Percentiles rank a stretch among this genome's conserved stretches.
These are phyloP conservation scores for Puccinia novopanici DNA, from an alignment of 1,284 basidiomycete genomes.

Conservation along the genomic window DNA sequence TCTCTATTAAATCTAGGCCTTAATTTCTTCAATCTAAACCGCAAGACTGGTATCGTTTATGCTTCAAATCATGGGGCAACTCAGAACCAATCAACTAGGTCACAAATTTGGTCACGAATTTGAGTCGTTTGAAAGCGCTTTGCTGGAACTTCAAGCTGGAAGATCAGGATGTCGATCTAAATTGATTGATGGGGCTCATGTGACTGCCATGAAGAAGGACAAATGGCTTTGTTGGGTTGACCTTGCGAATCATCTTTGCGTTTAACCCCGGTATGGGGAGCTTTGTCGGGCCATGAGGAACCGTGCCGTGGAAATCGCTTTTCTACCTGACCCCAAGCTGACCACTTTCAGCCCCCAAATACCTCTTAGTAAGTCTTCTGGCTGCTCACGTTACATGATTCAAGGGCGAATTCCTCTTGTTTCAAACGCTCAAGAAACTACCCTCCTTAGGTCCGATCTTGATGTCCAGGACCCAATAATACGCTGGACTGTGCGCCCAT, in stretches of 20 bases:
- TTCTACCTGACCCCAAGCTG: conserved; percentile 46
- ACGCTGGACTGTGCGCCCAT: too few species aligned
- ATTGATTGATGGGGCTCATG: conserved; percentile 94
- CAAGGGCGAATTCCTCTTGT: not conserved
- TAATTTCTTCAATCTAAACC: conserved; percentile 29
- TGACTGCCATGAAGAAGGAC: conserved; percentile 80
- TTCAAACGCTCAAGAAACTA: not conserved
- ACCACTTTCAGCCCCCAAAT: not conserved
- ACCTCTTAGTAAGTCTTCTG: not conserved
- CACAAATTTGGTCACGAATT: not conserved
- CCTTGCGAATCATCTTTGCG: conserved; percentile 92
- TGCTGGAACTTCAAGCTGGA: conserved; percentile 27
- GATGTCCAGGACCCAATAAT: too few species aligned
- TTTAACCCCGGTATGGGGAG: too few species aligned
- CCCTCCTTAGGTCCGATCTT: too few species aligned
- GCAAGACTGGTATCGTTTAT: not conserved
- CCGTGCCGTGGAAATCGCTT: conserved; percentile 82
- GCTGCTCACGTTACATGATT: not conserved
- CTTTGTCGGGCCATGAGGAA: conserved; percentile 98
- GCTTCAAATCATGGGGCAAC: not conserved
- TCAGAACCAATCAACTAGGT: not conserved
- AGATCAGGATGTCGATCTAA: conserved; percentile 66
- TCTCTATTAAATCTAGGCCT: conserved; percentile 40
- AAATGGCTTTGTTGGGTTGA: conserved; percentile 91
- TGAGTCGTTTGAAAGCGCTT: conserved; percentile 11